phyloP scores from a whole-genome alignment of 2,329 filamentous ascomycete genomes.

The Ceratocystis alfenasii region DNA sequence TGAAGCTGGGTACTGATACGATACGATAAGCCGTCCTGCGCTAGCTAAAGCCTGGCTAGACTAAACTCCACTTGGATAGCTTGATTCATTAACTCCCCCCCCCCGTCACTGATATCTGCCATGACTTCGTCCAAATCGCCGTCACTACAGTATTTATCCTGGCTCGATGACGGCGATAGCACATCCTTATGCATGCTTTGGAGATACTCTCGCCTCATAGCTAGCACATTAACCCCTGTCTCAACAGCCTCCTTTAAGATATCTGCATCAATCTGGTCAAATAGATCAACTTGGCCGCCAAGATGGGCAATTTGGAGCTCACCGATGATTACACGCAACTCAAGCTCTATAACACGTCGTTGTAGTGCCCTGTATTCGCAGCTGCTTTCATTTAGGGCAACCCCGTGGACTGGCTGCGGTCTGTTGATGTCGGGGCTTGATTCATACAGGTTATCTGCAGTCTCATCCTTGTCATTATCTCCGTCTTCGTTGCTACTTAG shows the following conservation, averaged over 20 bases:
- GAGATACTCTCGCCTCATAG: background rate
- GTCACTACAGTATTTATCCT: too few species aligned
- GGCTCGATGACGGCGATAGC: background rate
- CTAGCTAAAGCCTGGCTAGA: background rate
- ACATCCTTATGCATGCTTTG: background rate
- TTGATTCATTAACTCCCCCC: background rate
- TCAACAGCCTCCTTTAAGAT: background rate
- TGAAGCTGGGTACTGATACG: background rate
- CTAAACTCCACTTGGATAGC: background rate
- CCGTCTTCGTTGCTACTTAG: background rate
- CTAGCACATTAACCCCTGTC: background rate
- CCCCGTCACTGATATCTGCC: background rate
- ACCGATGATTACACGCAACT: constrained; percentile 4
- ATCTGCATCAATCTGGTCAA: constrained; percentile 12
- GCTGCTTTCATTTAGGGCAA: background rate
- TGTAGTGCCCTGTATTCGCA: background rate
- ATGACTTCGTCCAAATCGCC: background rate
- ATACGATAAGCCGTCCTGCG: background rate
- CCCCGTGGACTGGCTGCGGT: background rate
- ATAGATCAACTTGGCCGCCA: background rate
- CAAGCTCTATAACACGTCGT: constrained; percentile 8
- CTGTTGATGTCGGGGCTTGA: background rate
- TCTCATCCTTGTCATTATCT: background rate
- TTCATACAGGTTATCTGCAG: background rate
- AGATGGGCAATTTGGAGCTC: constrained; percentile 11